These are phyloP conservation scores for Rubroboletus pulcherrimus DNA, from an alignment of 768 basidiomycete genomes.

Conservation along the genomic window DNA sequence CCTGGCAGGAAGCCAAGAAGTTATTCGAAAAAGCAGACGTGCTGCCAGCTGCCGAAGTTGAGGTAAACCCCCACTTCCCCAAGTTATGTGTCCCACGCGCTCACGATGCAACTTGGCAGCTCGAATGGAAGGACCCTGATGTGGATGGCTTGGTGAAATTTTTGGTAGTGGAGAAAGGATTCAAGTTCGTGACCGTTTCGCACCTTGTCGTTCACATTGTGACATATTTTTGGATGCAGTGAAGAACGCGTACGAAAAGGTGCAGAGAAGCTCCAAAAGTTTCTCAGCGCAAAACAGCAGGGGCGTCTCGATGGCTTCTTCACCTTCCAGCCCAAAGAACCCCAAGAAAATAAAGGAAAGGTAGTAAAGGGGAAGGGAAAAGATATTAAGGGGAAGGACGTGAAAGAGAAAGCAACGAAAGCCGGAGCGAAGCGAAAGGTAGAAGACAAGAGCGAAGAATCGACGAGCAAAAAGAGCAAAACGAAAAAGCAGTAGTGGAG, in stretches of 20 bases:
- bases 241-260: constrained; percentile 97
- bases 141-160: constrained; percentile 92
- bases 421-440: constrained; percentile 24
- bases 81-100: not conserved
- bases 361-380: constrained; percentile 37
- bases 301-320: constrained; percentile 97
- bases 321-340: constrained; percentile 59
- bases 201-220: not conserved
- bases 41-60: constrained; percentile 75
- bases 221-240: constrained; percentile 38
- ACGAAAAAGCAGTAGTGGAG: constrained; percentile 33
- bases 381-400: constrained; percentile 47
- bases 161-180: constrained; percentile 91
- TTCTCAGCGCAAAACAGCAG: constrained; percentile 87
- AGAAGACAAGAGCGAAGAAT: constrained; percentile 33
- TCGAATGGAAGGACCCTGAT: constrained; percentile 94
- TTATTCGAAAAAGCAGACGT: constrained; percentile 91
- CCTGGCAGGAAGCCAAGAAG: constrained; percentile 92
- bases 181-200: constrained; percentile 58
- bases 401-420: constrained; percentile 15
- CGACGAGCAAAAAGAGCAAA: constrained; percentile 40
- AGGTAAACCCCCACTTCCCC: constrained; percentile 46
- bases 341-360: constrained; percentile 46
- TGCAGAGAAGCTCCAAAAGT: constrained; percentile 88
- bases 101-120: constrained; percentile 39